Conservation (phyloP, 805 yeast genomes). For the Candida maesae region DNA sequence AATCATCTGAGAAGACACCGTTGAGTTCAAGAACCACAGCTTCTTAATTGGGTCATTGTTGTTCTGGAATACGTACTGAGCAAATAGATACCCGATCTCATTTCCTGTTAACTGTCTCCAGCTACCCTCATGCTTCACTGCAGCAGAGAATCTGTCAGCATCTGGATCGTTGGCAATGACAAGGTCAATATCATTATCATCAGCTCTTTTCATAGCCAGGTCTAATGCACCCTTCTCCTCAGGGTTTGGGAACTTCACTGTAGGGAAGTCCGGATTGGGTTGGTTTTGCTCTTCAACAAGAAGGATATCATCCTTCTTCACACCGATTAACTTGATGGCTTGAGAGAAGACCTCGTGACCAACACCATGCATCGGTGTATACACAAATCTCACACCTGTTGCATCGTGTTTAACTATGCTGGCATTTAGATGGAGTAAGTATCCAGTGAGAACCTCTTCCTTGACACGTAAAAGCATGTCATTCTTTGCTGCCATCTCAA, state of each 20-base stretch:
- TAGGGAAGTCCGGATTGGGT: slow-evolving; percentile 85
- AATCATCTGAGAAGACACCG: slow-evolving; percentile 87
- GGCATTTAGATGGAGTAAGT: slow-evolving; percentile 32
- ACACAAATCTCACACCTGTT: slow-evolving; percentile 50
- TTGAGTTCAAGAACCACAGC: slow-evolving; percentile 71
- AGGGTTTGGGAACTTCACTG: slow-evolving; percentile 91
- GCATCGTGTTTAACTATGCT: slow-evolving; percentile 32
- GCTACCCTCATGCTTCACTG: slow-evolving; percentile 43
- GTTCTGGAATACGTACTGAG: slow-evolving; percentile 46
- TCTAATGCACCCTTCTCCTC: slow-evolving; percentile 92
- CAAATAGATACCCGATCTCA: slow-evolving; percentile 84
- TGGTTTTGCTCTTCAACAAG: slow-evolving; percentile 59
- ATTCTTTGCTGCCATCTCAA: slow-evolving; percentile 27
- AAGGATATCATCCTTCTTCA: slow-evolving; percentile 24
- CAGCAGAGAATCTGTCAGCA: slow-evolving; percentile 90
- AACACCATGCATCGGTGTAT: slow-evolving; percentile 96
- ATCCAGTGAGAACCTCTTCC: slow-evolving; percentile 38
- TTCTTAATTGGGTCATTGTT: slow-evolving; percentile 27
- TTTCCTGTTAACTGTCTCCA: slow-evolving; percentile 91
- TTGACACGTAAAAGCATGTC: slow-evolving; percentile 37
- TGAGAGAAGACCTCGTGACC: slow-evolving; percentile 60
- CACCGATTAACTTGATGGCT: slow-evolving; percentile 37
- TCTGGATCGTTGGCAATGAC: slow-evolving; percentile 95
- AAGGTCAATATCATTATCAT: slow-evolving; percentile 38
- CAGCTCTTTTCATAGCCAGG: slow-evolving; percentile 63